Conservation (phyloP, 163 green algal genomes). For the Scenedesmus sp. region DNA sequence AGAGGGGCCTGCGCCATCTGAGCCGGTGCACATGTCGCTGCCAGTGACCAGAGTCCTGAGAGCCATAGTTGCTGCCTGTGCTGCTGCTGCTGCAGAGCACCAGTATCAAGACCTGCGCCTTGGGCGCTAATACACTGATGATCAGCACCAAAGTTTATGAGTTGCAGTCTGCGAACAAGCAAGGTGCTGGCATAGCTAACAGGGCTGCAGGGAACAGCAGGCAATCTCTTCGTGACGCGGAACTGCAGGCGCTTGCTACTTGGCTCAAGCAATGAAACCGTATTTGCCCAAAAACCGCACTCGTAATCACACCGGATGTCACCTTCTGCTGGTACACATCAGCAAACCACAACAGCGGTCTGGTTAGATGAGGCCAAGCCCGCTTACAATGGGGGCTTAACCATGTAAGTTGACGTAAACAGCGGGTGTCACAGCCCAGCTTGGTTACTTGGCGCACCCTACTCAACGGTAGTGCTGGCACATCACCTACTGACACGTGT, state of each 20-base stretch:
- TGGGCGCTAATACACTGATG: not conserved
- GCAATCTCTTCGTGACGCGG: not conserved
- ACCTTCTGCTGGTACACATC: not conserved
- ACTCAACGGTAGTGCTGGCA: not conserved
- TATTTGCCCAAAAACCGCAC: not conserved
- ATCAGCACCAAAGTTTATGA: not conserved
- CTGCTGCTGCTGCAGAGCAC: not conserved
- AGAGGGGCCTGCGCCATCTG: slow-evolving; percentile 78
- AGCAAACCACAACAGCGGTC: not conserved
- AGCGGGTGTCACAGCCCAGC: not conserved
- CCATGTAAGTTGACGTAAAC: not conserved
- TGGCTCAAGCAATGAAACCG: too few relatives aligned
- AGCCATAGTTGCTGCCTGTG: slow-evolving; percentile 46
- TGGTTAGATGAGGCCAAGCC: not conserved
- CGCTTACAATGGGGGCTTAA: too few relatives aligned
- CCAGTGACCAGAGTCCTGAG: slow-evolving; percentile 87
- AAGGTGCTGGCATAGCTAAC: not conserved
- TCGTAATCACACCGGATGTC: not conserved
- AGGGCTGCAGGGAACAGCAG: not conserved
- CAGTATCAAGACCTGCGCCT: not conserved
- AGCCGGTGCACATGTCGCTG: slow-evolving; percentile 78
- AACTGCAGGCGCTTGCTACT: too few relatives aligned
- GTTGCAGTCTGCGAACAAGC: not conserved
- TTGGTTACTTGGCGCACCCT: not conserved
- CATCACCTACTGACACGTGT: not conserved